Evolutionary conservation across 495 filamentous ascomycete species (phyloP).

Genomic region (Podospora anserina): DNA sequence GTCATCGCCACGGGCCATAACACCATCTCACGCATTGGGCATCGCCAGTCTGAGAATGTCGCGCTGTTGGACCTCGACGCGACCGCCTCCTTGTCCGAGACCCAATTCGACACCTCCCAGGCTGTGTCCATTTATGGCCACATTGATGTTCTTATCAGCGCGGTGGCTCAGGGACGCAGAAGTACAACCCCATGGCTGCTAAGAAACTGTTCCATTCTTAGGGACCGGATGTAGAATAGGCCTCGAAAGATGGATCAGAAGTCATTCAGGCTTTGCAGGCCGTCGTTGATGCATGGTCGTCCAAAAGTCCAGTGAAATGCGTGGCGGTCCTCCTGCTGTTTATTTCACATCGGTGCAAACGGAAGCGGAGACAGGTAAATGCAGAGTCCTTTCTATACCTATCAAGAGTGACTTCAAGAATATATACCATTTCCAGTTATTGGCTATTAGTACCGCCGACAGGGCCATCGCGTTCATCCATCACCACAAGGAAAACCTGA

Average conservation of each 20-base stretch:
- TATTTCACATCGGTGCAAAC: too few relatives aligned
- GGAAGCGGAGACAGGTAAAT: too few relatives aligned
- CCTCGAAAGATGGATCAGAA: too few relatives aligned
- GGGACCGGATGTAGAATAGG: too few relatives aligned
- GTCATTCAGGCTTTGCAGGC: too few relatives aligned
- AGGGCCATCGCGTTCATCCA: not conserved
- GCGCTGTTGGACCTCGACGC: slow-evolving; percentile 47
- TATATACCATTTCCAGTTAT: not conserved
- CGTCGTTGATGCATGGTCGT: too few relatives aligned
- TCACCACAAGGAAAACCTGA: not conserved
- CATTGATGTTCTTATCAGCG: slow-evolving; percentile 48
- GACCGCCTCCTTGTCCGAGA: slow-evolving; percentile 37
- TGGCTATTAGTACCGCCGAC: not conserved
- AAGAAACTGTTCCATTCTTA: slow-evolving; percentile 13
- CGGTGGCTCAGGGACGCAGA: slow-evolving; percentile 18
- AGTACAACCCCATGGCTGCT: slow-evolving; percentile 16
- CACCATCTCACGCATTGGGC: slow-evolving; percentile 34
- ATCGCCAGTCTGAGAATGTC: slow-evolving; percentile 40
- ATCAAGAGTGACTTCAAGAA: not conserved
- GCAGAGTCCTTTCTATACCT: not conserved
- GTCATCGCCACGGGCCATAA: slow-evolving; percentile 56
- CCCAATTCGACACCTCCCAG: slow-evolving; percentile 35
- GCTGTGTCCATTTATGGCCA: slow-evolving; percentile 37
- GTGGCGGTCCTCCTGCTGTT: too few relatives aligned
- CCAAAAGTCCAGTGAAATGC: too few relatives aligned